phyloP scores from a whole-genome alignment of 148 eudicot species.

The Cornus florida region DNA sequence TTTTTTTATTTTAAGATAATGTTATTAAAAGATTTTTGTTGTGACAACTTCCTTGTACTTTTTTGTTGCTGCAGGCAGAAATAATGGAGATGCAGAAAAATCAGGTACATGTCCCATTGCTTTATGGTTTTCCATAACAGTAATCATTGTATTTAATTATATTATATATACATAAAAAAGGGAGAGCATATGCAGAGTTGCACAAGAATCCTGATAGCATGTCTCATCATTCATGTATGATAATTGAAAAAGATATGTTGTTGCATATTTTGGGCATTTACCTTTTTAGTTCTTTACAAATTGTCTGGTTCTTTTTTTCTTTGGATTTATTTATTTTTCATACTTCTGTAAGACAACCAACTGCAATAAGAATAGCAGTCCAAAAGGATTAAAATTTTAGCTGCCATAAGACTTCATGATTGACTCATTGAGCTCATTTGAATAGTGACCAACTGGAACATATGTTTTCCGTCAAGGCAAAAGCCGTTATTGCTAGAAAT shows the following conservation, averaged over 20 bases:
- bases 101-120: slow-evolving; percentile 30
- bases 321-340: background rate
- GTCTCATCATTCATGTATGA: background rate
- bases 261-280: background rate
- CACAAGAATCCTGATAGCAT: background rate
- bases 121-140: background rate
- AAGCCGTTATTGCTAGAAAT: background rate
- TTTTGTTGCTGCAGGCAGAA: slow-evolving; percentile 36
- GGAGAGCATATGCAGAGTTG: background rate
- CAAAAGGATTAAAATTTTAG: background rate
- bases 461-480: background rate
- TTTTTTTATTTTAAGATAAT: background rate
- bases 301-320: background rate
- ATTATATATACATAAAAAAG: background rate
- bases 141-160: background rate
- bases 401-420: background rate
- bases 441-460: background rate
- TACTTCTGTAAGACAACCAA: background rate
- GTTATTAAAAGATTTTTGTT: background rate
- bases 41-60: background rate
- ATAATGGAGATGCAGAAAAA: slow-evolving; percentile 46
- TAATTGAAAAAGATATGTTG: background rate
- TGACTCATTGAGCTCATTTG: background rate
- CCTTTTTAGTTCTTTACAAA: background rate
- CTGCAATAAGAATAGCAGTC: background rate